Evolutionary conservation across 139 green algal genomes (phyloP).

Genomic region (Chlamydomonas sp.): DNA sequence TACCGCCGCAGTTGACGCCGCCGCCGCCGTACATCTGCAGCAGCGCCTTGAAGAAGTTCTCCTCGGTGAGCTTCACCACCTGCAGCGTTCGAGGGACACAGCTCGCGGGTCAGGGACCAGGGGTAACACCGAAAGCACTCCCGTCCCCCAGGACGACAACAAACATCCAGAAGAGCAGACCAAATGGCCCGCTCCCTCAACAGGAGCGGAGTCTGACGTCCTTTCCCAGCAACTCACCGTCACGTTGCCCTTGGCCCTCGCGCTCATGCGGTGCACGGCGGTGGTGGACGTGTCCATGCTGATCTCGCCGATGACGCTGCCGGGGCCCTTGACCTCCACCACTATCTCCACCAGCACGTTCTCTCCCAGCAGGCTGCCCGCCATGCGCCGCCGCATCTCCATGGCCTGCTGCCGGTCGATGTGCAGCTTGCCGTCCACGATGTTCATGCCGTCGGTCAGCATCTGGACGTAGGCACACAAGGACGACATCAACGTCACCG

Average conservation of each 20-base stretch:
- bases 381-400: conserved; percentile 49
- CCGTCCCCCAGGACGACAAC: too few species aligned
- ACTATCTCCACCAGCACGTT: conserved; percentile 30
- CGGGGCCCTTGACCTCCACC: conserved; percentile 47
- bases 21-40: conserved; percentile 39
- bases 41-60: conserved; percentile 55
- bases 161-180: too few species aligned
- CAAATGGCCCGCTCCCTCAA: too few species aligned
- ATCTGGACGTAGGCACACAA: neutral
- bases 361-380: conserved; percentile 17
- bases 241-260: conserved; percentile 33
- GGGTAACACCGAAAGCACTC: too few species aligned
- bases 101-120: too few species aligned
- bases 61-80: conserved; percentile 51
- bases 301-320: conserved; percentile 53
- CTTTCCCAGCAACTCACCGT: neutral
- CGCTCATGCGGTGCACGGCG: conserved; percentile 18
- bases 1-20: conserved; percentile 18
- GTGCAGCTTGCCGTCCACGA: conserved; percentile 59
- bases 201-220: too few species aligned
- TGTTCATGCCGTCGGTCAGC: conserved; percentile 30
- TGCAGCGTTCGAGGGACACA: too few species aligned
- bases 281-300: conserved; percentile 2
- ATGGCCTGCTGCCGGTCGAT: conserved; percentile 55
- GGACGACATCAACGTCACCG: too few species aligned